These are phyloP conservation scores for Sporodiniella umbellata DNA, from an alignment of 371 early-diverging fungal species.

Conservation along the genomic window DNA sequence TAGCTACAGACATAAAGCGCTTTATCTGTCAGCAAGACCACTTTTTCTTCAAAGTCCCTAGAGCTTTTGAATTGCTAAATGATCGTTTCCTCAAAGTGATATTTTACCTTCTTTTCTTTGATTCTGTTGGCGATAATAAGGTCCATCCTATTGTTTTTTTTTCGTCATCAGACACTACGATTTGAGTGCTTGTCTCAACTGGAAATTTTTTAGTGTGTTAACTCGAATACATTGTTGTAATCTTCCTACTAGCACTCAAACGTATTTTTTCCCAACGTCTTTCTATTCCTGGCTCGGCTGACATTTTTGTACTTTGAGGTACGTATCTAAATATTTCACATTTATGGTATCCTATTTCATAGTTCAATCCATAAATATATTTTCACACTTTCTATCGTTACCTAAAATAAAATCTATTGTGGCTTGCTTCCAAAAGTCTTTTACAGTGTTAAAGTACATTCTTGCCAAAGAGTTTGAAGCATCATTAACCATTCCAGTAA, in stretches of 20 bases:
- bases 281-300: slow-evolving; percentile 56
- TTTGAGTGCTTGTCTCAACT: slow-evolving; percentile 55
- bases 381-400: background rate
- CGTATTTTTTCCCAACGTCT: slow-evolving; percentile 48
- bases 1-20: slow-evolving; percentile 75
- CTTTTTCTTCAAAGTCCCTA: slow-evolving; percentile 65
- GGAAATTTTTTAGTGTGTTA: no score
- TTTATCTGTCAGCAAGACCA: slow-evolving; percentile 62
- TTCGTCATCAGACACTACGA: slow-evolving; percentile 64
- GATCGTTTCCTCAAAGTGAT: background rate
- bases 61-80: background rate
- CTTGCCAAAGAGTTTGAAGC: slow-evolving; percentile 68
- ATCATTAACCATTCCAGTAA: slow-evolving; percentile 73
- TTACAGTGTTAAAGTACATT: slow-evolving; percentile 69
- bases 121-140: slow-evolving; percentile 49
- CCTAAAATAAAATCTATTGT: slow-evolving; percentile 47
- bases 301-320: slow-evolving; percentile 37
- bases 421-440: slow-evolving; percentile 61
- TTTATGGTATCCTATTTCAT: slow-evolving; percentile 40
- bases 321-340: slow-evolving; percentile 46
- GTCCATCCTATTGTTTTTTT: slow-evolving; percentile 57
- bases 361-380: background rate
- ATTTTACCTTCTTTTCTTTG: background rate
- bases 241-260: slow-evolving; percentile 40
- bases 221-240: background rate